phyloP scores from a whole-genome alignment of 768 basidiomycete species.

The Lentinula lateritia region DNA sequence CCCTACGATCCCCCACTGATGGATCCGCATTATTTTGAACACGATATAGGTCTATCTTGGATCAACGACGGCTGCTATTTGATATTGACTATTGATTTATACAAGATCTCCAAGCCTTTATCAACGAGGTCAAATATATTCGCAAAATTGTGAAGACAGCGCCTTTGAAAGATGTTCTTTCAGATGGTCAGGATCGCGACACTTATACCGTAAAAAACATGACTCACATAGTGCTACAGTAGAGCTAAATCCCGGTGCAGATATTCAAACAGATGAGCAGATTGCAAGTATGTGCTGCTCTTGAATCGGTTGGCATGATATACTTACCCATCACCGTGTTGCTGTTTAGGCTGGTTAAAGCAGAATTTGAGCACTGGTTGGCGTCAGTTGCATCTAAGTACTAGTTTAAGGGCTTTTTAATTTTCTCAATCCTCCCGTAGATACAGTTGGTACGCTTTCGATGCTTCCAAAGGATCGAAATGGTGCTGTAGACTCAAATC shows the following conservation, averaged over 20 bases:
- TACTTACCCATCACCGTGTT: background rate
- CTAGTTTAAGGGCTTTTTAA: conserved; percentile 15
- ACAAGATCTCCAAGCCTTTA: conserved; percentile 25
- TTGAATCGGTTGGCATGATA: background rate
- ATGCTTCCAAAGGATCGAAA: conserved; percentile 48
- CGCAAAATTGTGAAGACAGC: conserved; percentile 19
- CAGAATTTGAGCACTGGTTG: conserved; percentile 17
- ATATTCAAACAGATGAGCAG: conserved; percentile 25
- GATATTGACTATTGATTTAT: background rate
- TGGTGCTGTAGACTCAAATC: conserved; percentile 44
- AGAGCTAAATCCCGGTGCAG: conserved; percentile 29
- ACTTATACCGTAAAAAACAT: background rate
- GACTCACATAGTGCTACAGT: background rate
- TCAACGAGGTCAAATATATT: conserved; percentile 28
- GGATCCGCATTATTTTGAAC: conserved; percentile 38
- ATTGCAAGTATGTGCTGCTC: conserved; percentile 18
- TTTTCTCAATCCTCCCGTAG: conserved; percentile 17
- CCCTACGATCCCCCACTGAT: conserved; percentile 28
- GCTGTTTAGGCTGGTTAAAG: conserved; percentile 12
- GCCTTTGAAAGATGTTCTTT: conserved; percentile 16
- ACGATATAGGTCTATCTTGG: conserved; percentile 27
- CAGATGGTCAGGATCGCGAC: background rate
- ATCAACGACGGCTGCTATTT: conserved; percentile 11
- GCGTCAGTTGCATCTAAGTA: conserved; percentile 13
- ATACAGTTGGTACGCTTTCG: conserved; percentile 42